Percentiles rank a stretch among this genome's conserved stretches.
Conservation (phyloP, 2,329 filamentous ascomycete genomes). For the Huntiella abstrusa region DNA sequence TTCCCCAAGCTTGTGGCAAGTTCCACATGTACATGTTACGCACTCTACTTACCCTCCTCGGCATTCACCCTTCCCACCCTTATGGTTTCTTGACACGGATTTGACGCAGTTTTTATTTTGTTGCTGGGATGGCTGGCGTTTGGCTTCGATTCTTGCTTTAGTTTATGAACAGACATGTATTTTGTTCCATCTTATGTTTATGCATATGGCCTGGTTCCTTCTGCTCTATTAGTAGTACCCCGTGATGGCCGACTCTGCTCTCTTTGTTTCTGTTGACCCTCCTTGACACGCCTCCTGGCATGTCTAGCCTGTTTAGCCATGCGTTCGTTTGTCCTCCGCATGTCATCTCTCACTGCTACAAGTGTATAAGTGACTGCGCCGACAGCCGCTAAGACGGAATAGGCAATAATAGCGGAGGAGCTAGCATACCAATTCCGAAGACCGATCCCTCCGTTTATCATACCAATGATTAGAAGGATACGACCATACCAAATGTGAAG, state of each 20-base stretch:
- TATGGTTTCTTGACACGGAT: slow-evolving; percentile 3
- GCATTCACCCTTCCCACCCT: too few species aligned
- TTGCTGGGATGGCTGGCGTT: slow-evolving; percentile 12
- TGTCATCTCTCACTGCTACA: slow-evolving; percentile 5
- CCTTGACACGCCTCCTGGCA: background rate
- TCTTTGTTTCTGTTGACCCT: too few species aligned
- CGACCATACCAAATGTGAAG: slow-evolving; percentile 46
- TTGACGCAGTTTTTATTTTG: slow-evolving; percentile 12
- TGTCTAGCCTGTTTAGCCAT: background rate
- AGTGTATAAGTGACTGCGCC: slow-evolving; percentile 19
- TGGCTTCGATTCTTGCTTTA: slow-evolving; percentile 11
- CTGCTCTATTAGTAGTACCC: too few species aligned
- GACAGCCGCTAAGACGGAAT: slow-evolving; percentile 34
- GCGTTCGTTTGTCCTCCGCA: slow-evolving; percentile 2
- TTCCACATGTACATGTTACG: too few species aligned
- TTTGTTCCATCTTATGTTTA: slow-evolving; percentile 8
- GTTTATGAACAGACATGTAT: slow-evolving; percentile 9
- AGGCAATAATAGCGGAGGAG: slow-evolving; percentile 29
- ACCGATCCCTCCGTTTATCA: slow-evolving; percentile 46
- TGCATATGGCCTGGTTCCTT: background rate
- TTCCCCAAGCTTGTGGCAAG: background rate
- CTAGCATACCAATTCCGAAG: slow-evolving; percentile 28
- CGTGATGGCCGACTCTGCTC: too few species aligned
- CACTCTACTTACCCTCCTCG: too few species aligned
- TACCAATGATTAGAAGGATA: slow-evolving; percentile 34